Evolutionary conservation across 225 moss, liverwort and hornwort genomes (phyloP).

Genomic region (Pleurozium schreberi): DNA sequence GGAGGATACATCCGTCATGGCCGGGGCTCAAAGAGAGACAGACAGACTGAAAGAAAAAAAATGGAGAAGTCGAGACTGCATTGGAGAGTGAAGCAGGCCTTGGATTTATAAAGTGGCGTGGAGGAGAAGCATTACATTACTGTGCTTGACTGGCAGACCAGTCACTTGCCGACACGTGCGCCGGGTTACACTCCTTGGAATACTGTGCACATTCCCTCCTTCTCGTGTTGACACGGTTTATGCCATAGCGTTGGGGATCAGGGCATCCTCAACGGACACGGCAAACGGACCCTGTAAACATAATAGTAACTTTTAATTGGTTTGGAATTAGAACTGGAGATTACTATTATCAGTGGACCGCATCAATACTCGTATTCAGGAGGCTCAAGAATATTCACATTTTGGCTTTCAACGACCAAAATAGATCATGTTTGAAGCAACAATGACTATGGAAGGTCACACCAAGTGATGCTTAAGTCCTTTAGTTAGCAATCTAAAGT

Average conservation of each 20-base stretch:
- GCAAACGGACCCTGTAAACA: neutral
- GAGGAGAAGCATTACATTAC: neutral
- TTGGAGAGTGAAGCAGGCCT: neutral
- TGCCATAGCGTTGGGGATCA: neutral
- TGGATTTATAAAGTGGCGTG: neutral
- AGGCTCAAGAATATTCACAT: neutral
- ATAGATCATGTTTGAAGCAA: neutral
- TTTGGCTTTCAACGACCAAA: neutral
- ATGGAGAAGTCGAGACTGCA: neutral
- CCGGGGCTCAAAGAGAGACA: neutral
- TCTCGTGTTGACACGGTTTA: neutral
- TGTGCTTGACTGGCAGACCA: neutral
- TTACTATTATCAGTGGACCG: neutral
- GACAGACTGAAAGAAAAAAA: neutral
- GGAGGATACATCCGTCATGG: neutral
- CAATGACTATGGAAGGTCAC: neutral
- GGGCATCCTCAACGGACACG: no score
- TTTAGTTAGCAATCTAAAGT: neutral
- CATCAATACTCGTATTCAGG: accelerated
- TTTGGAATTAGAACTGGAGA: neutral
- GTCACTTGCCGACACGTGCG: neutral
- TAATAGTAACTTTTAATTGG: neutral
- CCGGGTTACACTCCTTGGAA: neutral
- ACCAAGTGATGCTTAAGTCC: neutral
- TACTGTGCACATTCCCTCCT: neutral